phyloP scores from a whole-genome alignment of 1,139 yeast genomes.

The Scheffersomyces segobiensis region DNA sequence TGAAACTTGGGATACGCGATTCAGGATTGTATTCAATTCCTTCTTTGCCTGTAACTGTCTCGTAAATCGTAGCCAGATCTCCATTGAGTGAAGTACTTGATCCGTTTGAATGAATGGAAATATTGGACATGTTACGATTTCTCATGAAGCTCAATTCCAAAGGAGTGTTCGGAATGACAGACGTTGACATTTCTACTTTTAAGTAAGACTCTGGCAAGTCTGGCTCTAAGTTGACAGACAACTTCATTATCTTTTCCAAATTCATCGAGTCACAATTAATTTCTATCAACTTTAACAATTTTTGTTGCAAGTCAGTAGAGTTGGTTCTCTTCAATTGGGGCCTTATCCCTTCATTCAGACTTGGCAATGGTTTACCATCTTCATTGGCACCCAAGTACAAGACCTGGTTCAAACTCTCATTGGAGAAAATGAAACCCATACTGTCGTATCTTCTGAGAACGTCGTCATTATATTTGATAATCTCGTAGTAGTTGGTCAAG shows the following conservation, averaged over 20 bases:
- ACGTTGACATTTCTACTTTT: constrained; percentile 5
- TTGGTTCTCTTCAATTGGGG: constrained; percentile 3
- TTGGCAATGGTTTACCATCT: constrained; percentile 26
- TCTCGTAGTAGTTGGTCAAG: constrained; percentile 36
- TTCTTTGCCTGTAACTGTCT: neutral
- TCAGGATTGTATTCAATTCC: constrained; percentile 15
- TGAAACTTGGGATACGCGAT: constrained; percentile 36
- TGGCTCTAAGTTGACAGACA: constrained; percentile 41
- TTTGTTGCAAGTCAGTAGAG: constrained; percentile 18
- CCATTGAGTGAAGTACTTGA: constrained; percentile 15
- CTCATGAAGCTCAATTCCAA: constrained; percentile 10
- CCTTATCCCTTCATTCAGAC: constrained; percentile 9
- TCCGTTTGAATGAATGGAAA: constrained; percentile 32
- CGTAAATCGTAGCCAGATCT: neutral
- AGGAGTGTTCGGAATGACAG: constrained; percentile 9
- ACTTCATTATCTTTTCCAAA: constrained; percentile 40
- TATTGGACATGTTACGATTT: constrained; percentile 18
- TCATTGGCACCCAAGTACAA: constrained; percentile 42
- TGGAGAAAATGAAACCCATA: constrained; percentile 49
- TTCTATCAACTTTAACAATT: constrained; percentile 37
- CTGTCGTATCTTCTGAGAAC: constrained; percentile 44
- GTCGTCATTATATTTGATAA: constrained; percentile 45
- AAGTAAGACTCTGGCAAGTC: constrained; percentile 43
- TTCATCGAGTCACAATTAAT: constrained; percentile 41
- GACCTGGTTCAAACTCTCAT: constrained; percentile 48